phyloP scores from a whole-genome alignment of 345 rosid species.

The Atalantia buxifolia region DNA sequence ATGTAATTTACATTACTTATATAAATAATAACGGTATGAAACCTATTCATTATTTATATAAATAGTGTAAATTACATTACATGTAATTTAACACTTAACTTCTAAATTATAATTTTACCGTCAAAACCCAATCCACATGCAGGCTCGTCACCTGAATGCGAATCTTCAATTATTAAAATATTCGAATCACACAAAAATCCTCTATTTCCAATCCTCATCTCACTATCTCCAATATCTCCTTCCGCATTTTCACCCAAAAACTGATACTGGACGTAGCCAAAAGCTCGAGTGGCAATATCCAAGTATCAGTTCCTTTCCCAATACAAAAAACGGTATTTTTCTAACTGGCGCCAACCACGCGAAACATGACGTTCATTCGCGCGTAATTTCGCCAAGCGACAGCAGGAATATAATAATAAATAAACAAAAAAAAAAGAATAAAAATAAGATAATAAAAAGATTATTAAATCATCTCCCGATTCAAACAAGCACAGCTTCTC shows the following conservation, averaged over 20 bases:
- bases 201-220: neutral
- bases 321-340: neutral
- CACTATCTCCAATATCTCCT: neutral
- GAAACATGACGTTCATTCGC: conserved; percentile 14
- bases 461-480: neutral
- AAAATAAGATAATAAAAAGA: neutral
- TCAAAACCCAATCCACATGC: conserved; percentile 1
- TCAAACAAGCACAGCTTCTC: neutral
- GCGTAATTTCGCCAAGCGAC: conserved; percentile 18
- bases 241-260: neutral
- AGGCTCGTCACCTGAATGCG: neutral
- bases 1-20: too few species aligned
- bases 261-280: neutral
- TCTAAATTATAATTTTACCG: neutral
- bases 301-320: neutral
- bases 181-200: neutral
- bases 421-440: neutral
- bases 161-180: neutral
- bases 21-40: too few species aligned
- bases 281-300: neutral
- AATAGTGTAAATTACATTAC: too few species aligned
- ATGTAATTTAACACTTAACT: too few species aligned
- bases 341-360: neutral
- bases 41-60: too few species aligned
- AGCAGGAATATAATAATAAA: too few species aligned